These are phyloP conservation scores for Telfairia occidentalis DNA, from an alignment of 331 rosid genomes.

Conservation along the genomic window DNA sequence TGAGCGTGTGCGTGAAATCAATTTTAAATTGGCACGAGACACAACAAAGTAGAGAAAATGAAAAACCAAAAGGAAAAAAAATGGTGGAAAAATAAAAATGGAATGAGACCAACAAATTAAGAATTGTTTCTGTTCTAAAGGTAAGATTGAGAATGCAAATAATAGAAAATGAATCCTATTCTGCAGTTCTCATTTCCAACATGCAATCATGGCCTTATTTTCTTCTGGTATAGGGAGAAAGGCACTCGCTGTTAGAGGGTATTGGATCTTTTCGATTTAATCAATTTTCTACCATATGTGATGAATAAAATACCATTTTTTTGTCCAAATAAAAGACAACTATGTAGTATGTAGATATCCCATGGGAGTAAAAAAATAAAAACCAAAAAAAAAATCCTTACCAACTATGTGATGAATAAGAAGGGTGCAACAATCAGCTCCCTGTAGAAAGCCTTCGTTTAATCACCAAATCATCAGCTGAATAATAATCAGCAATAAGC, in stretches of 20 bases:
- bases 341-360: background rate
- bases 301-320: background rate
- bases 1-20: background rate
- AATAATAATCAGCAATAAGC: constrained; percentile 89
- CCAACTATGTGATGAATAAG: background rate
- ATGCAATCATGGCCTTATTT: background rate
- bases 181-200: background rate
- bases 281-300: background rate
- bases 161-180: background rate
- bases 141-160: background rate
- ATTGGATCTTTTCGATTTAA: background rate
- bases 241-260: background rate
- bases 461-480: constrained; percentile 88
- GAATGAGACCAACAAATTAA: background rate
- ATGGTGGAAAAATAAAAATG: background rate
- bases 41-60: background rate
- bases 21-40: background rate
- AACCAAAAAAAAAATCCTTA: background rate
- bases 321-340: background rate
- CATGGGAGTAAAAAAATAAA: background rate
- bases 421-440: constrained; percentile 29
- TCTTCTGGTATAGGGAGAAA: background rate
- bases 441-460: constrained; percentile 40
- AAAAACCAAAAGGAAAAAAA: background rate
- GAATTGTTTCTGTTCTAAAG: background rate